phyloP scores from a whole-genome alignment of 441 rosid genomes.

The Erodium trifolium region DNA sequence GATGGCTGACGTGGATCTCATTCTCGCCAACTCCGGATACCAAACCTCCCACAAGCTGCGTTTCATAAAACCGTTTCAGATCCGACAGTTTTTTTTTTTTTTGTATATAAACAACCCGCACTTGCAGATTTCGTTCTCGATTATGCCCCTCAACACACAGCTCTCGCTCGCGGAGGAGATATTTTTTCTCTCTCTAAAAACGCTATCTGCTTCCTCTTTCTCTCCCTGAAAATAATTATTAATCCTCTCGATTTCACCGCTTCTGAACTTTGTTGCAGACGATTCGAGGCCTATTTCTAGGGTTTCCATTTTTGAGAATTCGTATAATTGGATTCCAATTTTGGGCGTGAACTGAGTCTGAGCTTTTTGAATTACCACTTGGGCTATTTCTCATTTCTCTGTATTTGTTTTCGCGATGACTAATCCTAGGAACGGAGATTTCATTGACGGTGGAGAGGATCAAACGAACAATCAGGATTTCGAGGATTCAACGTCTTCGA shows the following conservation, averaged over 20 bases:
- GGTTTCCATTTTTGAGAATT: neutral
- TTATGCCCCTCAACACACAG: neutral
- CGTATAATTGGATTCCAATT: constrained; percentile 12
- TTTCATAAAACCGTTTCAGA: constrained; percentile 21
- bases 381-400: neutral
- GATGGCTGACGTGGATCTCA: constrained; percentile 25
- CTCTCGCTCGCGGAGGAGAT: constrained; percentile 10
- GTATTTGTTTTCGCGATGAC: constrained; percentile 34
- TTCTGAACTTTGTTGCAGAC: too few species aligned
- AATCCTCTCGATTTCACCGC: neutral
- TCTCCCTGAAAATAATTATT: too few species aligned
- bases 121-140: neutral
- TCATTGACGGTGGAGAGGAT: constrained; percentile 29
- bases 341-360: neutral
- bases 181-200: constrained; percentile 18
- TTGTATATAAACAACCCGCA: constrained; percentile 2
- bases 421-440: constrained; percentile 35
- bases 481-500: constrained; percentile 18
- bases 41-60: constrained; percentile 22
- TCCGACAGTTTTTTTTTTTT: constrained; percentile 28
- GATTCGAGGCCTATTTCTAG: neutral
- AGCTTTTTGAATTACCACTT: neutral
- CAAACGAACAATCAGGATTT: constrained; percentile 34
- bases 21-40: constrained; percentile 27
- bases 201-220: too few species aligned